Base-by-base conservation (phyloP, 2,329 filamentous ascomycete genomes). In the Neofusicoccum parvum region DNA sequence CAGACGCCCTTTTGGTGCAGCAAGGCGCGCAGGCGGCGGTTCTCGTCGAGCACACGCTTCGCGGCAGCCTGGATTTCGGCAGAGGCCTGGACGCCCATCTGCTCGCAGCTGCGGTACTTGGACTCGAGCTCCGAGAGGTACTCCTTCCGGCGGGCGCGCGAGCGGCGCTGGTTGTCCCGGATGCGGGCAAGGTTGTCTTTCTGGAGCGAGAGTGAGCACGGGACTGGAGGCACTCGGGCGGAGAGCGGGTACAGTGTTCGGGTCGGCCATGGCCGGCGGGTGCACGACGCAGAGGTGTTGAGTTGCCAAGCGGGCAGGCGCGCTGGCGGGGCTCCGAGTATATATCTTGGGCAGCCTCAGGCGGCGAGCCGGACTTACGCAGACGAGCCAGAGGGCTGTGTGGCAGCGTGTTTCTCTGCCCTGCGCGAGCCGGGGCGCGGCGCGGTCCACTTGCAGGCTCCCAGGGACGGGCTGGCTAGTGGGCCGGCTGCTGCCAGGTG, bases 121-220 rank as follows among this genome's bases (percentile, higher is more conserved):
- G 83, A 80, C 76, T 93, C 90, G 34, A 92, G 83, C 64, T 90
- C 88, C 67, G 87, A 82, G 45, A 92, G 79, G 73, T 93, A 92
- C 72, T 92, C 89, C 79, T 90, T 91, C 68, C 88, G 85, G 41
- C 90, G 85, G 51, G 89, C 89, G 62, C 91, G 87, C n/a, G 88
- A 92, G 68, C 90, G 87, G 65, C 90, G 84, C 74, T 93, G 91
- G 72, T 93, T 94, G 71, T 93, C 89, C 69, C 90, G 86, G 69
- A 92, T 89, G 66, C 90, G 88, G 53, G 86, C 84, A 39, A 82
- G 77, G 62, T 81, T 81, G 62, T 79, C 75, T 41, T 64, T 70
- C 64, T 73, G 32, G 0, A 3, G 5, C 4, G 4, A 5, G 56
- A 4, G 17, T 60, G n/a, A 60, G 56, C 17, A 34, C 5, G 2